phyloP scores from a whole-genome alignment of 1,284 basidiomycete genomes.

The Puccinia polysora region DNA sequence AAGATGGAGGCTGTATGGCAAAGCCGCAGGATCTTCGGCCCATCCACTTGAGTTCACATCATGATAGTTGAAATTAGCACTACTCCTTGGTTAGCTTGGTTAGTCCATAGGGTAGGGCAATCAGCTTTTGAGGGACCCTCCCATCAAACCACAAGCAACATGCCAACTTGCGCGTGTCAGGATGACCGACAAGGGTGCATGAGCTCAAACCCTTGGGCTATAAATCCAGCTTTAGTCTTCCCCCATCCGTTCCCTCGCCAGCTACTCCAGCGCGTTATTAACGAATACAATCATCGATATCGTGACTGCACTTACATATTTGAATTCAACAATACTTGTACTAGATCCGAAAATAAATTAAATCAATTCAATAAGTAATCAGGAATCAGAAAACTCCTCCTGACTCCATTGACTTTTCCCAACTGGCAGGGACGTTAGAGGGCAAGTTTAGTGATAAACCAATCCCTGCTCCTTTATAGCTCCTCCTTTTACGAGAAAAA shows the following conservation, averaged over 20 bases:
- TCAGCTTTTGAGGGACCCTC: constrained; percentile 27
- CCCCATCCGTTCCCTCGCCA: constrained; percentile 12
- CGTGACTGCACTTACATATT: no score
- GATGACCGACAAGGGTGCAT: not conserved
- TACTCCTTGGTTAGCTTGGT: constrained; percentile 17
- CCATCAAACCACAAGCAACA: constrained; percentile 7
- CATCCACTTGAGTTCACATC: not conserved
- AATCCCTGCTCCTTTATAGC: constrained; percentile 25
- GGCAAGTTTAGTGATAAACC: constrained; percentile 7
- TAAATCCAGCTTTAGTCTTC: constrained; percentile 9
- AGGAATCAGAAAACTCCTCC: constrained; percentile 18
- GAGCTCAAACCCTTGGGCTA: constrained; percentile 7
- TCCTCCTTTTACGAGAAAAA: constrained; percentile 7
- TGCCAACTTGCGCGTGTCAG: not conserved
- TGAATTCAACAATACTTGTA: not conserved
- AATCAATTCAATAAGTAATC: no score
- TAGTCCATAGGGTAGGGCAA: constrained; percentile 8
- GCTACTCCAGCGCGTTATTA: not conserved
- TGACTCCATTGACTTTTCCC: constrained; percentile 15
- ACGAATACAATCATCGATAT: no score
- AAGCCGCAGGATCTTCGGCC: not conserved
- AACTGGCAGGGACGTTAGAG: constrained; percentile 14
- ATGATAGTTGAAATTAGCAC: constrained; percentile 15
- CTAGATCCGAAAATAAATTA: not conserved
- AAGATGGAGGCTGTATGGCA: not conserved